Percentiles rank a stretch among this genome's conserved stretches.
These are phyloP conservation scores for Cladosporium sp. DNA, from an alignment of 2,329 filamentous ascomycete species.

Conservation along the genomic window DNA sequence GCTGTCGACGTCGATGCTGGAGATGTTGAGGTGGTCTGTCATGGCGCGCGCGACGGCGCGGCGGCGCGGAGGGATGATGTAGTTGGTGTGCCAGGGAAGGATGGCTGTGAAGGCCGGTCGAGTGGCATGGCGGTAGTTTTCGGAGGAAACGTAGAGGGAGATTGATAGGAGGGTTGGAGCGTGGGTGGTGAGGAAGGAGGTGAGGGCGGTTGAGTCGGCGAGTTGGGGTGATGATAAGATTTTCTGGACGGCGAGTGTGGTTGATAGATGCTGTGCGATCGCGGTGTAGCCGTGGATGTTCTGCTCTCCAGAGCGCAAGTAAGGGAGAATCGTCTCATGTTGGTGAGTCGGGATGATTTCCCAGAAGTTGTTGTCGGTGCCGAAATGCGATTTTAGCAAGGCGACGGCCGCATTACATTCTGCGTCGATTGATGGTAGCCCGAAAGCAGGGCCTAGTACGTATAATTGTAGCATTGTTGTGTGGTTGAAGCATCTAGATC, in stretches of 20 bases:
- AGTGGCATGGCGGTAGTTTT: slow-evolving; percentile 76
- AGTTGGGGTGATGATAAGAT: slow-evolving; percentile 26
- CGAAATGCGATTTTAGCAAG: slow-evolving; percentile 63
- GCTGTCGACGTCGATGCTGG: slow-evolving; percentile 42
- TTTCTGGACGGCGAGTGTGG: not conserved
- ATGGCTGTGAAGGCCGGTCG: slow-evolving; percentile 75
- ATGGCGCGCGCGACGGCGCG: slow-evolving; percentile 65
- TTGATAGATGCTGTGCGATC: slow-evolving; percentile 42
- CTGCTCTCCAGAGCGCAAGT: slow-evolving; percentile 47
- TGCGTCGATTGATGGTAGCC: slow-evolving; percentile 82
- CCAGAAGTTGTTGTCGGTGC: slow-evolving; percentile 53
- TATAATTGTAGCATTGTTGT: slow-evolving; percentile 52
- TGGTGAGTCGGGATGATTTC: slow-evolving; percentile 58
- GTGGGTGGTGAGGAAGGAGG: slow-evolving; percentile 62
- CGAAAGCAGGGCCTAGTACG: slow-evolving; percentile 85
- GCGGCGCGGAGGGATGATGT: slow-evolving; percentile 71
- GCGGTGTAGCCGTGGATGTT: slow-evolving; percentile 54
- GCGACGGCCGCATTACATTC: slow-evolving; percentile 82
- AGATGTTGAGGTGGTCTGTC: slow-evolving; percentile 51
- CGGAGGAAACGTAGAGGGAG: slow-evolving; percentile 81
- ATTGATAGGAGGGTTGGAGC: slow-evolving; percentile 78
- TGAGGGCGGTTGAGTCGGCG: slow-evolving; percentile 38
- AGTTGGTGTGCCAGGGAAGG: slow-evolving; percentile 82
- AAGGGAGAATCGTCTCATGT: slow-evolving; percentile 23
- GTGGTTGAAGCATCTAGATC: not conserved